Evolutionary conservation across 2,329 filamentous ascomycete species (phyloP), one percentile per base, ranked within the genome.

Genomic region (Pseudocercospora cruenta): DNA sequence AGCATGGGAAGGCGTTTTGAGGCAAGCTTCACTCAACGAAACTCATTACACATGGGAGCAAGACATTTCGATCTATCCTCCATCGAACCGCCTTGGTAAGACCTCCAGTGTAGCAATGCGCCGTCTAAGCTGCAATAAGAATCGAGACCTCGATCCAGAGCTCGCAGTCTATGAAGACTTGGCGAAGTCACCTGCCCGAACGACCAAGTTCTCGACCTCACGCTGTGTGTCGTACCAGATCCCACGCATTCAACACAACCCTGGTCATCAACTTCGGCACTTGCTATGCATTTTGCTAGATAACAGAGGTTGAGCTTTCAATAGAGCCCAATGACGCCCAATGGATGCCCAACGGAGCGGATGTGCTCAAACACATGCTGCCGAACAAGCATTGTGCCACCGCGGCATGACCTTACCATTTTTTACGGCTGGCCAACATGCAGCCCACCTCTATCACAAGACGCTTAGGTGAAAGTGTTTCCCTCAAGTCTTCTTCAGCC

Each of bases 1-100:
- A 22, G 58, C 58, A 61, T 60, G 7, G 36, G 24, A 49, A 4
- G 58, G 45, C 3, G 45, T 53, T 61, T 19, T 43, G 39, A 43
- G 14, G 36, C 16, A 39, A n/a, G 14, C 36, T n/a, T 39, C 36
- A 12, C 36, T 39, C 36, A 16, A 10, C 31, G 12, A 39, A n/a
- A 39, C n/a, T 5, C n/a, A n/a, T 14, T 3, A 12, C 8, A 33
- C 31, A 14, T 14, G 8, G 10, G 4, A 33, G 31, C 31, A 33
- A 33, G 31, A 33, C 31, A 33, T 33, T 33, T 10, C 2, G 31
- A 33, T 33, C 31, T 14, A 14, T 12, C 31, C 7, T 33, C 31
- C 1, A 33, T 12, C 10, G 10, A 14, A 33, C 10, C 31, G 31
- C 31, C 7, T 33, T 3, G 12, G 9, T 33, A 33, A 33, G 31